Evolutionary conservation across 2,329 filamentous ascomycete species (phyloP).

Genomic region (Corniculantispora saksenae): DNA sequence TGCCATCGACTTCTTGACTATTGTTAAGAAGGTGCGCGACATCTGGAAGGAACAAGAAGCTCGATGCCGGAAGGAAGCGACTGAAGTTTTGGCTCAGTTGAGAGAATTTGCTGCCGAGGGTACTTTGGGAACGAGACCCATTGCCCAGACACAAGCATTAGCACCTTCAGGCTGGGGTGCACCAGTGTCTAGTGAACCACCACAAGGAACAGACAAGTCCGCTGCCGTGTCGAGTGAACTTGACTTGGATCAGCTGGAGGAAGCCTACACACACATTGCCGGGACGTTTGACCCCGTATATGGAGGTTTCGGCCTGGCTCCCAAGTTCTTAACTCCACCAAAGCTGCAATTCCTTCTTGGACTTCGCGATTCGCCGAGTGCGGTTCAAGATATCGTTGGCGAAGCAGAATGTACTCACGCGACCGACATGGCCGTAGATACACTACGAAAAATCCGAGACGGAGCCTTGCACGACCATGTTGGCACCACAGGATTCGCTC

Average conservation of each 20-base stretch:
- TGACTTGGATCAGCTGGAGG: conserved; percentile 88
- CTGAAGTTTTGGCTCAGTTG: conserved; percentile 78
- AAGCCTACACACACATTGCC: conserved; percentile 80
- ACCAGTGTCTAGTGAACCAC: conserved; percentile 30
- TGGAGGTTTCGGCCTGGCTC: conserved; percentile 78
- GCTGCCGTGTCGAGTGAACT: conserved; percentile 62
- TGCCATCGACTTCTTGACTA: conserved; percentile 77
- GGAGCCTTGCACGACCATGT: conserved; percentile 59
- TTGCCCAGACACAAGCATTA: conserved; percentile 32
- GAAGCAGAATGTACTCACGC: conserved; percentile 73
- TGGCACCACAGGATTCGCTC: conserved; percentile 55
- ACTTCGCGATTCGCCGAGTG: conserved; percentile 67
- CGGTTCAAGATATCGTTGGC: conserved; percentile 86
- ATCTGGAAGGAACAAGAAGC: conserved; percentile 82
- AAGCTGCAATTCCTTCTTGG: conserved; percentile 82
- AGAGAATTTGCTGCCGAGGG: conserved; percentile 88
- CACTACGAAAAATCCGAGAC: conserved; percentile 70
- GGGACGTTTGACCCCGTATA: conserved; percentile 76
- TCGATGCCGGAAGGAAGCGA: conserved; percentile 80
- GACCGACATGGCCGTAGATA: conserved; percentile 76
- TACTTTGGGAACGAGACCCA: conserved; percentile 56
- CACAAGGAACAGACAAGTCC: conserved; percentile 26
- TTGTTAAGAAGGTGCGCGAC: conserved; percentile 73
- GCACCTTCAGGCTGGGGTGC: conserved; percentile 34
- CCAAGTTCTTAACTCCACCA: conserved; percentile 87